Evolutionary conservation across 306 rosid species (phyloP).

Genomic region (Alnus glutinosa): DNA sequence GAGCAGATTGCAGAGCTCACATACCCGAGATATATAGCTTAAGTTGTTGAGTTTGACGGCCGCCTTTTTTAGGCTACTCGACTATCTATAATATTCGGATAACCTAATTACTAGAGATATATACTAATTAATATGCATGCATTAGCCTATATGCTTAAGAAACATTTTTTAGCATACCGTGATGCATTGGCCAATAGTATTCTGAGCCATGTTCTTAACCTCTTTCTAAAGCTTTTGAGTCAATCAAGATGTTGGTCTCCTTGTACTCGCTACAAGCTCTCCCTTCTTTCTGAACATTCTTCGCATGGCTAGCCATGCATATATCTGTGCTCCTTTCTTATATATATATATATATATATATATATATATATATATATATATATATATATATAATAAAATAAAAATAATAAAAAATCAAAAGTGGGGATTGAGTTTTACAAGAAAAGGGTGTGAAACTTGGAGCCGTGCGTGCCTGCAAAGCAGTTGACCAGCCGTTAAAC

Average conservation of each 20-base stretch:
- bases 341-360: neutral
- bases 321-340: neutral
- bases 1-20: too few species aligned
- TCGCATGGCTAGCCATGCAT: neutral
- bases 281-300: slow-evolving; percentile 5
- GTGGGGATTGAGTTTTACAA: neutral
- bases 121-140: neutral
- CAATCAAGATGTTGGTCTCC: neutral
- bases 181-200: too few species aligned
- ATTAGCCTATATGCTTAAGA: neutral
- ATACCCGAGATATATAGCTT: too few species aligned
- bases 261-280: slow-evolving; percentile 2
- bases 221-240: neutral
- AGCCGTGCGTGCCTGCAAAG: slow-evolving; percentile 1
- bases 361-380: too few species aligned
- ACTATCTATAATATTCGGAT: too few species aligned
- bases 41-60: too few species aligned
- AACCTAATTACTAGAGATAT: too few species aligned
- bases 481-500: neutral
- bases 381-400: too few species aligned
- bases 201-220: neutral
- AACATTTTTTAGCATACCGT: too few species aligned
- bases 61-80: too few species aligned
- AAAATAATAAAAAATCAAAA: neutral
- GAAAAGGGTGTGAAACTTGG: slow-evolving; percentile 8